Percentiles rank a stretch among this genome's conserved stretches.
Evolutionary conservation across 495 filamentous ascomycete species (phyloP).

Genomic region (Annulohypoxylon bovei): DNA sequence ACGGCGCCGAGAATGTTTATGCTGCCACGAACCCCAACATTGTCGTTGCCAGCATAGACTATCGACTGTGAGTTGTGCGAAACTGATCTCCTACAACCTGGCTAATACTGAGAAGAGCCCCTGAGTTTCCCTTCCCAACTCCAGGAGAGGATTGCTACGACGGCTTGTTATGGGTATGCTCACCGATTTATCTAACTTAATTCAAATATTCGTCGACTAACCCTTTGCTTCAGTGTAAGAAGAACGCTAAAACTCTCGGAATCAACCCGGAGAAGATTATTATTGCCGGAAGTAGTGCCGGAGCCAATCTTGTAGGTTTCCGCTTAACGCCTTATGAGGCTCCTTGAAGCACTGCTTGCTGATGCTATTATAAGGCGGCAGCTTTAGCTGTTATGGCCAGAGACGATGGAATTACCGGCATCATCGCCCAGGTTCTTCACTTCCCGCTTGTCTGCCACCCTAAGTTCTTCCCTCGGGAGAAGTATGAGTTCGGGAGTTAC

Average conservation of each 20-base stretch:
- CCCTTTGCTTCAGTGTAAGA: conserved; percentile 26
- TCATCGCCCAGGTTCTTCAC: conserved; percentile 43
- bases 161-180: conserved; percentile 43
- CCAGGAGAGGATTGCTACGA: conserved; percentile 39
- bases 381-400: conserved; percentile 30
- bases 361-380: no score
- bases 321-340: no score
- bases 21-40: conserved; percentile 40
- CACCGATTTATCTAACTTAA: background rate
- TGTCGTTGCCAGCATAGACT: conserved; percentile 40
- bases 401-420: conserved; percentile 35
- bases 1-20: conserved; percentile 43
- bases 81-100: background rate
- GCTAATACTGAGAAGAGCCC: conserved; percentile 35
- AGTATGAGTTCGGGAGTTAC: conserved; percentile 46
- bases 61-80: conserved; percentile 33
- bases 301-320: conserved; percentile 34
- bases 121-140: conserved; percentile 38
- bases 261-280: conserved; percentile 40
- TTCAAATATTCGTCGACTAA: conserved; percentile 1
- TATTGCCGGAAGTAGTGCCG: conserved; percentile 40
- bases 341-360: no score
- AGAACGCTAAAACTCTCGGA: conserved; percentile 35
- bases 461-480: conserved; percentile 40
- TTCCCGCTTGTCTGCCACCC: conserved; percentile 45